Percentiles rank a stretch among this genome's conserved stretches.
Conservation (phyloP, 1,284 basidiomycete genomes). For the Pseudozyma sp. region DNA sequence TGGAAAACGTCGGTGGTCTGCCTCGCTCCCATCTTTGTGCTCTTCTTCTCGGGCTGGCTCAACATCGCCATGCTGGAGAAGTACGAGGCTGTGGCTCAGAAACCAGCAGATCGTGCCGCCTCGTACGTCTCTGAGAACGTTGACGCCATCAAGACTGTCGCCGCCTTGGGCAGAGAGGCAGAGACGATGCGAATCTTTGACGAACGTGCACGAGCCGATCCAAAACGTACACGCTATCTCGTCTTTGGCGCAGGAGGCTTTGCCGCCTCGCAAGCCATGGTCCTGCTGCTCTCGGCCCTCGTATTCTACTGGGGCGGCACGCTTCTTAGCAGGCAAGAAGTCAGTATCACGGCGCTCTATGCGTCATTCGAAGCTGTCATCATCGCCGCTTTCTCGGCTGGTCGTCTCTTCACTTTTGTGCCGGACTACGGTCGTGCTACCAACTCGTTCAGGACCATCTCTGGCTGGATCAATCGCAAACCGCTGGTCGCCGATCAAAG, state of each 20-base stretch:
- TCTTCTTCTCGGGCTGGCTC: constrained; percentile 58
- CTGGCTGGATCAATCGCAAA: constrained; percentile 57
- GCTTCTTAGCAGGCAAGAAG: constrained; percentile 59
- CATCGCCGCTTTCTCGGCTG: constrained; percentile 67
- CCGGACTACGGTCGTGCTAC: constrained; percentile 60
- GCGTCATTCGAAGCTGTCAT: constrained; percentile 69
- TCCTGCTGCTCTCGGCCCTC: constrained; percentile 67
- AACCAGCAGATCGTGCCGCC: constrained; percentile 60
- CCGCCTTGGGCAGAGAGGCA: constrained; percentile 69
- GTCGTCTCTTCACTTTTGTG: constrained; percentile 60
- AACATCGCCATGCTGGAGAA: constrained; percentile 68
- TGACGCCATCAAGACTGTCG: constrained; percentile 69
- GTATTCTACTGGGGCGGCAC: constrained; percentile 70
- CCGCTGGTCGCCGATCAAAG: constrained; percentile 38
- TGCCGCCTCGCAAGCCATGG: constrained; percentile 67
- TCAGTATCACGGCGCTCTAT: constrained; percentile 48
- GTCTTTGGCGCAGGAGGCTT: constrained; percentile 66
- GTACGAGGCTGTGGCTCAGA: constrained; percentile 63
- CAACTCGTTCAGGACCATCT: constrained; percentile 51
- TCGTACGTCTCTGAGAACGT: constrained; percentile 70
- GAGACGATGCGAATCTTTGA: constrained; percentile 65
- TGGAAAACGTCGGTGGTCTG: constrained; percentile 69
- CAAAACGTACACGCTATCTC: constrained; percentile 56
- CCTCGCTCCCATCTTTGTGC: constrained; percentile 66
- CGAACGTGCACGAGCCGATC: constrained; percentile 41